These are phyloP conservation scores for Kwoniella sp. DNA, from an alignment of 768 basidiomycete species.

Conservation along the genomic window DNA sequence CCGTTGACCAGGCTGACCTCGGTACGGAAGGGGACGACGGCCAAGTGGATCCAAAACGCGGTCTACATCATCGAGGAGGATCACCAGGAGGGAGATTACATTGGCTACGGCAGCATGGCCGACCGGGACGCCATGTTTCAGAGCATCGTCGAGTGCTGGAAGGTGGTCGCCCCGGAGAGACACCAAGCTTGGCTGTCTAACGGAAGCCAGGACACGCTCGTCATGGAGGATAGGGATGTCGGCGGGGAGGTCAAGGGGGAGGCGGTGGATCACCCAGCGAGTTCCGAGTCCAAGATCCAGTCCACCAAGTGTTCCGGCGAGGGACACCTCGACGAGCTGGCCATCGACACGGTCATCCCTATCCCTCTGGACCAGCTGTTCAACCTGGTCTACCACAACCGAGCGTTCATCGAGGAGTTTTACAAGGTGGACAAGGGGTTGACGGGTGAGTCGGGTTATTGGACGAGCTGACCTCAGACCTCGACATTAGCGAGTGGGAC, in stretches of 20 bases:
- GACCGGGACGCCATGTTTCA: conserved; percentile 26
- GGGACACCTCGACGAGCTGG: conserved; percentile 14
- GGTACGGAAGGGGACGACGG: conserved; percentile 25
- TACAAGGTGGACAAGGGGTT: conserved; percentile 18
- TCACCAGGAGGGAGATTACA: conserved; percentile 3
- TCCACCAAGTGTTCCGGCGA: conserved; percentile 14
- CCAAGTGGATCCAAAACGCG: conserved; percentile 38
- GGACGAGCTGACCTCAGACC: conserved; percentile 12
- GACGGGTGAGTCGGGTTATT: conserved; percentile 21
- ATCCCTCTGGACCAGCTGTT: conserved; percentile 21
- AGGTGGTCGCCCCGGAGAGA: conserved; percentile 16
- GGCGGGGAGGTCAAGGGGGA: not conserved
- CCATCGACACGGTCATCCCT: conserved; percentile 22
- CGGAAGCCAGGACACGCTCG: not conserved
- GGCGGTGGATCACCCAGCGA: not conserved
- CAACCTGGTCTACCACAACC: conserved; percentile 27
- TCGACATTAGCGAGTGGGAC: conserved; percentile 22
- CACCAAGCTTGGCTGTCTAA: conserved; percentile 10
- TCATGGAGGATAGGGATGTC: not conserved
- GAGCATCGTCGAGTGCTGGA: conserved; percentile 20
- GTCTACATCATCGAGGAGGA: conserved; percentile 15
- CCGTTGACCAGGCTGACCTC: conserved; percentile 8
- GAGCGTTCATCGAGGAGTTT: conserved; percentile 22
- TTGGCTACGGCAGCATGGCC: conserved; percentile 29
- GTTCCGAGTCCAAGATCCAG: conserved; percentile 3